Base-by-base conservation (phyloP, 257 asterid species). In the Fraxinus americana region DNA sequence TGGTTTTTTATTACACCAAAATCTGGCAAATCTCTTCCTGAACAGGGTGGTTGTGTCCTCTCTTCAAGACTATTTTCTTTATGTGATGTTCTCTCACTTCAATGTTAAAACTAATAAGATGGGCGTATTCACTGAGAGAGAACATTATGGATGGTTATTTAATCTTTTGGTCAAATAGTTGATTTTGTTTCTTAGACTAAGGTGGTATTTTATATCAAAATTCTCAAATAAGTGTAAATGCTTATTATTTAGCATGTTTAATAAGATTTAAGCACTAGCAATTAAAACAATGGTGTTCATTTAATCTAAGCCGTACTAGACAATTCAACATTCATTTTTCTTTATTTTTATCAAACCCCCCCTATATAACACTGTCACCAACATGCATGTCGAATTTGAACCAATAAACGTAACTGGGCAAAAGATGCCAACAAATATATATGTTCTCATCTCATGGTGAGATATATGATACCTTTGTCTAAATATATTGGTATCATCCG, bases 341-440 rank as follows among this genome's bases (percentile, higher is more conserved):
- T 36, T 34, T 71, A 27, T 59, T 35, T 41, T 30, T 48, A 70
- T 45, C 4, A 41, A 19, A 73, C 13, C 17, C 35, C 35, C 70
- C 70, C 70, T 73, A 73, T 25, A 73, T 68, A 35, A 25, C 48
- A 45, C 43, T 9, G 21, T n/a, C 19, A 52, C 67, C 36, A n/a
- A 30, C 71, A 38, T n/a, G 21, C n/a, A 1, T 79, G 81, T 23
- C 66, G 59, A 45, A 29, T 69, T 75, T 71, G 73, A 78, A 61
- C 70, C 13, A 34, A 57, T 54, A 41, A 32, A 10, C 19, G 35
- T 54, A 25, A 67, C 69, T 57, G 67, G 27, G 32, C 19, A 14
- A 68, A 23, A 68, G 63, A 68, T n/a, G 41, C 39, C 17, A 16
- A 30, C 11, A 67, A 36, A 41, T 39, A n/a, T 78, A 19, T 25